Evolutionary conservation across 257 asterid species (phyloP).

Genomic region (Przewalskia tangutica): DNA sequence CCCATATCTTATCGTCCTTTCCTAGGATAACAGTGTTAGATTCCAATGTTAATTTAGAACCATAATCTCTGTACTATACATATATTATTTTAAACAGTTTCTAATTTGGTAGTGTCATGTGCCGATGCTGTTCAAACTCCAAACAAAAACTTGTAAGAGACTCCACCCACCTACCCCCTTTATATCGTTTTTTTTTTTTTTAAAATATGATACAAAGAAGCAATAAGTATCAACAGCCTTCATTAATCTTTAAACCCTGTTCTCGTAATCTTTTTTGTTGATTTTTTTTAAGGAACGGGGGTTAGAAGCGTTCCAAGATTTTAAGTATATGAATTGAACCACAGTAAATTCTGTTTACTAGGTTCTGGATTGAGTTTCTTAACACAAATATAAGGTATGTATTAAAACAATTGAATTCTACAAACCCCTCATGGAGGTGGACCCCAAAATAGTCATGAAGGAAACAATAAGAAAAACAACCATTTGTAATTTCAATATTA

Average conservation of each 20-base stretch:
- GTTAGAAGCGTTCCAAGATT: no score
- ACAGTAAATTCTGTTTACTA: no score
- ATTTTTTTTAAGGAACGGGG: no score
- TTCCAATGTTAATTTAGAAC: slow-evolving; percentile 13
- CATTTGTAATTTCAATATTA: not conserved
- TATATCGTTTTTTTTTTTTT: not conserved
- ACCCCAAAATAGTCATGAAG: no score
- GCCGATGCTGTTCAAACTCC: not conserved
- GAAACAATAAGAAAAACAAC: no score
- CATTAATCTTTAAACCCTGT: not conserved
- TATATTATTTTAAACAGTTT: slow-evolving; percentile 4
- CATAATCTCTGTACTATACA: not conserved
- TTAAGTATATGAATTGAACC: no score
- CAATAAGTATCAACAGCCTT: not conserved
- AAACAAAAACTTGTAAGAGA: not conserved
- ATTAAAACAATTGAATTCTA: no score
- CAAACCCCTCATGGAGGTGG: no score
- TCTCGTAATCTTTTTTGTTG: not conserved
- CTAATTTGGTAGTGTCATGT: slow-evolving; percentile 3
- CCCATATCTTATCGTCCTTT: slow-evolving; percentile 21
- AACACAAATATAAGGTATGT: no score
- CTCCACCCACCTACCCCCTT: not conserved
- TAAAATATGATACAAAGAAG: not conserved
- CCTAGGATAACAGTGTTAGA: slow-evolving; percentile 15
- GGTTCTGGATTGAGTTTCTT: no score